Evolutionary conservation across 805 yeast species (phyloP).

Genomic region (Ogataea chonburiensis): DNA sequence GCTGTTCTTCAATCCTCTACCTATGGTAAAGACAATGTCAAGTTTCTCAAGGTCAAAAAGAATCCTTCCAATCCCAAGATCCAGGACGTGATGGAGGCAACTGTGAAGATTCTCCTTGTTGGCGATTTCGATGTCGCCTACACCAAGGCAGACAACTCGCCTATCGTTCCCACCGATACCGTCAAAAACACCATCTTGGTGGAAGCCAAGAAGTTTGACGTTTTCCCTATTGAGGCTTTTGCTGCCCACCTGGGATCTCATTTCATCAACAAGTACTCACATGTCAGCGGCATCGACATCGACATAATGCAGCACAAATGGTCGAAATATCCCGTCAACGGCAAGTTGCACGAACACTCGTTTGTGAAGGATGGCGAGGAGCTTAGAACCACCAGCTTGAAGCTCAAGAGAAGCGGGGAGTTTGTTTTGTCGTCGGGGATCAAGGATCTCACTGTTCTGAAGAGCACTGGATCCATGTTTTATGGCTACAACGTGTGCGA

Average conservation of each 20-base stretch:
- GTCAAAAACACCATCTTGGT: conserved; percentile 85
- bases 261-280: conserved; percentile 73
- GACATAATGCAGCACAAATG: conserved; percentile 72
- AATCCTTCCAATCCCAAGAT: conserved; percentile 67
- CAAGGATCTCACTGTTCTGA: conserved; percentile 78
- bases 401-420: conserved; percentile 51
- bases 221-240: conserved; percentile 88
- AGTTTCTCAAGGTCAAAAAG: conserved; percentile 83
- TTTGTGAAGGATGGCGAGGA: conserved; percentile 85
- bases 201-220: conserved; percentile 78
- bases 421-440: conserved; percentile 64
- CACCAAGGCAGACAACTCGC: conserved; percentile 83
- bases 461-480: conserved; percentile 91
- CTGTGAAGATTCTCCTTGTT: conserved; percentile 68
- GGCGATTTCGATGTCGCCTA: conserved; percentile 81
- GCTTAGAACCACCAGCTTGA: conserved; percentile 58
- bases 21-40: conserved; percentile 92
- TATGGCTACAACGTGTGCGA: conserved; percentile 85
- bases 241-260: conserved; percentile 84
- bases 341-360: conserved; percentile 78
- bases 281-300: conserved; percentile 70
- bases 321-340: conserved; percentile 73
- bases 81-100: conserved; percentile 85
- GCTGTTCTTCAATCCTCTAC: conserved; percentile 46
- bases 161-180: conserved; percentile 93